Evolutionary conservation across 352 stramenopile genomes (phyloP).

Genomic region (Peronospora belbahrii): DNA sequence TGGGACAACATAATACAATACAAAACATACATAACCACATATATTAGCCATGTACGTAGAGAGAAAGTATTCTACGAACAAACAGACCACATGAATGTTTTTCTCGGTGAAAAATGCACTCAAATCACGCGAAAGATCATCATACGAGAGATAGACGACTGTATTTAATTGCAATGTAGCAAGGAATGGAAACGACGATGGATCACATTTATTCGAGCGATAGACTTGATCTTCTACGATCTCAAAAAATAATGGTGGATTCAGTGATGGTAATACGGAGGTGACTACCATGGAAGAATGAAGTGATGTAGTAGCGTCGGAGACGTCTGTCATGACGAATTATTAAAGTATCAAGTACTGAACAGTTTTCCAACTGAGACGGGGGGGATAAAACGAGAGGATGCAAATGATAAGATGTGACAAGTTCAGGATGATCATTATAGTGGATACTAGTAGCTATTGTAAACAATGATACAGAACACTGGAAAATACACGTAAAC

Average conservation of each 20-base stretch:
- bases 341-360: no score
- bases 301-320: conserved; percentile 9
- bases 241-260: conserved; percentile 82
- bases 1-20: neutral
- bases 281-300: conserved; percentile 32
- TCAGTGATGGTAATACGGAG: conserved; percentile 68
- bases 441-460: no score
- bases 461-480: no score
- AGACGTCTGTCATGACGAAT: conserved; percentile 14
- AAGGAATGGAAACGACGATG: conserved; percentile 78
- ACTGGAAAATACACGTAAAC: no score
- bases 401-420: no score
- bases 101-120: conserved; percentile 78
- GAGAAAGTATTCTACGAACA: neutral
- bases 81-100: conserved; percentile 60
- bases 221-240: conserved; percentile 84
- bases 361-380: no score
- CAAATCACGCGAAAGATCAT: conserved; percentile 72
- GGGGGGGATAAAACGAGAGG: no score
- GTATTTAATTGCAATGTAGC: conserved; percentile 75
- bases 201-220: conserved; percentile 82
- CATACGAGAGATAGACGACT: conserved; percentile 79
- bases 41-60: no score
- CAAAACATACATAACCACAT: no score
- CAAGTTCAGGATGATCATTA: no score